Evolutionary conservation across 2,329 filamentous ascomycete genomes (phyloP), one percentile per base, ranked within the genome.

Genomic region (Penicillium brasilianum): DNA sequence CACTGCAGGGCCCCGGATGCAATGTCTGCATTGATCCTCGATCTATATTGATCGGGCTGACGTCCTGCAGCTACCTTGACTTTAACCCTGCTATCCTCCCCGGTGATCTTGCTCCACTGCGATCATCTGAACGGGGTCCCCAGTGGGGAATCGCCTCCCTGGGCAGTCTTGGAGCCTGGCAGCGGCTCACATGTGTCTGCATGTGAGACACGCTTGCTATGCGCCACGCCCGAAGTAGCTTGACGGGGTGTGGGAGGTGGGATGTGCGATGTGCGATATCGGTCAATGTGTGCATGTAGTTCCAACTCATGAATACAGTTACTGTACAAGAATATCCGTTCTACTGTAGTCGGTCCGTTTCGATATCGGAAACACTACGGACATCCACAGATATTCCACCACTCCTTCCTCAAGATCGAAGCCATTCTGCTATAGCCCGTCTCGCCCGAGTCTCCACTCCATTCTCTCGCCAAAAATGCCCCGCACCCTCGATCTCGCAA

Each of bases 391-490:
- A 52, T 37, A 36, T 37, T 11, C 34, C 11, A 11, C n/a, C 32
- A 14, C 10, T 20, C 14, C 13, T 20, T 10, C 14, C 51, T 46
- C 28, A 48, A 36, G 28, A 37, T 32, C 32, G 49, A 44, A 78
- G 68, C 82, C 82, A 84, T 20, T 71, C 66, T 57, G 70, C 74
- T 56, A 84, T 65, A 2, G 72, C 71, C 25, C 63, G 63, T 64
- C 79, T 76, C 56, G 83, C 72, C 67, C 74, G 69, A 52, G 57
- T 61, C 68, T 80, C 74, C 28, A 82, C 84, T 9, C 82, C 82
- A 49, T 81, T 74, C 65, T 89, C 86, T 10, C 80, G 71, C 87
- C 87, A 90, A 66, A 90, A 90, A 69, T 89, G 87, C 0, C 86
- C 86, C 0, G 85, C 87, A 0, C 79, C 79, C 14, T 75, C 65